Evolutionary conservation across 2,329 filamentous ascomycete genomes (phyloP), one percentile per base, ranked within the genome.

Genomic region (Alternaria ethzedia): DNA sequence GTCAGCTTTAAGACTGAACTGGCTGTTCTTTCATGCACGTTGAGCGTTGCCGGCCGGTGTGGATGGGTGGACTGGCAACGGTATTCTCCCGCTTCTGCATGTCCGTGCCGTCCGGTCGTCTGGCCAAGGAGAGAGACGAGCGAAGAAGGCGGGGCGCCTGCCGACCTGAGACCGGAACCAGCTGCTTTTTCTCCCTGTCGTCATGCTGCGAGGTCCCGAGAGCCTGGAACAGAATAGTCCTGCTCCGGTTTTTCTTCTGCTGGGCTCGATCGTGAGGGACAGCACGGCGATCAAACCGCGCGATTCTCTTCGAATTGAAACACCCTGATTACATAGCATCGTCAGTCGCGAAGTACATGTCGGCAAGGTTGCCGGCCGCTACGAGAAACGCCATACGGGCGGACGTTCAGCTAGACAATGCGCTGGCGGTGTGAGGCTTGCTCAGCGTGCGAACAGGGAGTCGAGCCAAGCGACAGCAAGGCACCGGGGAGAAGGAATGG

Each of bases 151-250:
- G 65, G 71, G 61, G 54, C 66, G 57, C 55, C 20, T 64, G 70
- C 72, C 71, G 67, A 68, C 52, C 64, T 65, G 54, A 66, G 67
- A 68, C 68, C 69, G 67, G 66, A 67, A 30, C 68, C 64, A 8
- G 41, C 8, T 50, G 26, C 28, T 61, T 63, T 59, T 60, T 41
- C 43, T 62, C 41, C 54, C 58, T 74, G 63, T 75, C 76, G 76
- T 78, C 75, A 78, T 78, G 72, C 76, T 77, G 63, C 68, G 68
- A 73, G 55, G 65, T 67, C 72, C 76, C 75, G 71, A 69, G 66
- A 64, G 67, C 72, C 67, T 69, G 70, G 71, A 68, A 70, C 66
- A 67, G 68, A 13, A 67, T 63, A 59, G 71, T 36, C 23, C 12
- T 52, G 59, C 65, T 55, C 57, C 59, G 61, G 54, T 62, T 62